Conservation (phyloP, 1,284 basidiomycete species). For the Ustilago curta region DNA sequence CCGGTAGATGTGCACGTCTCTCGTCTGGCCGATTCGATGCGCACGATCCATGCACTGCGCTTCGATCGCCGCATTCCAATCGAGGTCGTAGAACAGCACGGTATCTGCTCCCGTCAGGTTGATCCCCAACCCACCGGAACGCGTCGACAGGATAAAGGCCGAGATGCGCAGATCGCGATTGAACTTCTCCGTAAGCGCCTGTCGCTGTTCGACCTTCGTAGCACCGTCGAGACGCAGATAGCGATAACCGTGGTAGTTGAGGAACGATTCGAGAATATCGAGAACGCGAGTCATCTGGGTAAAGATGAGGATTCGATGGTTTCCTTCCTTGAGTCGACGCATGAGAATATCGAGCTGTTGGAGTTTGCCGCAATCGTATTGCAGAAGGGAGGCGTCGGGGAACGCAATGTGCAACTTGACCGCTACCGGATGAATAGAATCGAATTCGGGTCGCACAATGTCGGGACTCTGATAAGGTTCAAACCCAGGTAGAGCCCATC, state of each 20-base stretch:
- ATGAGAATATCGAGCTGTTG: conserved; percentile 84
- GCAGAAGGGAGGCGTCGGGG: conserved; percentile 87
- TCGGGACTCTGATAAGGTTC: conserved; percentile 40
- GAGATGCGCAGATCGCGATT: conserved; percentile 90
- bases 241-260: conserved; percentile 91
- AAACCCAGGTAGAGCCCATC: conserved; percentile 74
- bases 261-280: conserved; percentile 92
- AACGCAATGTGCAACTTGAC: conserved; percentile 94
- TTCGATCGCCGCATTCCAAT: conserved; percentile 98
- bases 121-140: conserved; percentile 95
- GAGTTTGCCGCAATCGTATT: conserved; percentile 96
- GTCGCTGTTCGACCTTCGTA: conserved; percentile 94
- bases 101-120: conserved; percentile 95
- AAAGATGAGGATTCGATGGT: conserved; percentile 92
- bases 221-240: conserved; percentile 93
- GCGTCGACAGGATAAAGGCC: conserved; percentile 91
- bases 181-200: conserved; percentile 96
- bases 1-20: conserved; percentile 96
- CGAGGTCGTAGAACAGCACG: conserved; percentile 95
- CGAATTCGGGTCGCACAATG: conserved; percentile 64
- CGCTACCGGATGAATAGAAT: conserved; percentile 77
- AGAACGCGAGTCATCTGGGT: conserved; percentile 97
- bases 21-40: conserved; percentile 94
- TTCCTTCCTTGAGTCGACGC: conserved; percentile 84
- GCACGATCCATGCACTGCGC: conserved; percentile 95